Conservation (phyloP, 495 filamentous ascomycete genomes). For the Paragyromitra xinjiangensis region DNA sequence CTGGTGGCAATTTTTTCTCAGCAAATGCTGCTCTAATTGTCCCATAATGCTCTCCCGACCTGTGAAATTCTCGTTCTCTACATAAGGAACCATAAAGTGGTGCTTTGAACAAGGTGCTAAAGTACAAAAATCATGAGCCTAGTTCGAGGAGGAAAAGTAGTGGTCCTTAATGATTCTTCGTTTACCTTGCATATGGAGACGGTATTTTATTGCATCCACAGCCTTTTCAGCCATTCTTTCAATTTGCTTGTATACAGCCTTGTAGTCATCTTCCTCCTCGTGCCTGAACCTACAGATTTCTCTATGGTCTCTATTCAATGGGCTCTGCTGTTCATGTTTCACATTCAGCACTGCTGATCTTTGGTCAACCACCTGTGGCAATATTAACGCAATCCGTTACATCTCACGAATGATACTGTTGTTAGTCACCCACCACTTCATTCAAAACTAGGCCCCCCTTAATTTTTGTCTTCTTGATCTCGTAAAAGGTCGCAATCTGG, state of each 20-base stretch:
- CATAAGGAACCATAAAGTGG: constrained; percentile 34
- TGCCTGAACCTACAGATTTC: constrained; percentile 19
- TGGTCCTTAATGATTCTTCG: not conserved
- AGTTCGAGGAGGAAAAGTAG: not conserved
- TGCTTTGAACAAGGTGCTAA: not conserved
- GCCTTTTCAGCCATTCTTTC: constrained; percentile 9
- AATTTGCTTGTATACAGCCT: constrained; percentile 20
- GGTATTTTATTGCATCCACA: not conserved
- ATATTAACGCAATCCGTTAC: not conserved
- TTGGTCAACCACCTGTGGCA: constrained; percentile 45
- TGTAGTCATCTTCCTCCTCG: constrained; percentile 27
- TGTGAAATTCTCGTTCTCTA: constrained; percentile 14
- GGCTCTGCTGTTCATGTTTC: not conserved
- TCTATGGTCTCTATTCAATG: constrained; percentile 26
- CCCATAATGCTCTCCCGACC: constrained; percentile 20
- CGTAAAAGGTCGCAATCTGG: constrained; percentile 43
- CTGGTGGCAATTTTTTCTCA: not conserved
- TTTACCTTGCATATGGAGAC: not conserved
- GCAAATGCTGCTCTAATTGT: not conserved
- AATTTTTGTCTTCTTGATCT: constrained; percentile 36
- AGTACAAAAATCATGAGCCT: not conserved
- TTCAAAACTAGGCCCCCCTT: not conserved
- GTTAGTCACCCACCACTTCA: constrained; percentile 8
- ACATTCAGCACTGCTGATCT: constrained; percentile 44
- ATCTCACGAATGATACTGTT: not conserved